Evolutionary conservation across 2,329 filamentous ascomycete genomes (phyloP).

Genomic region (Eutypa lata): DNA sequence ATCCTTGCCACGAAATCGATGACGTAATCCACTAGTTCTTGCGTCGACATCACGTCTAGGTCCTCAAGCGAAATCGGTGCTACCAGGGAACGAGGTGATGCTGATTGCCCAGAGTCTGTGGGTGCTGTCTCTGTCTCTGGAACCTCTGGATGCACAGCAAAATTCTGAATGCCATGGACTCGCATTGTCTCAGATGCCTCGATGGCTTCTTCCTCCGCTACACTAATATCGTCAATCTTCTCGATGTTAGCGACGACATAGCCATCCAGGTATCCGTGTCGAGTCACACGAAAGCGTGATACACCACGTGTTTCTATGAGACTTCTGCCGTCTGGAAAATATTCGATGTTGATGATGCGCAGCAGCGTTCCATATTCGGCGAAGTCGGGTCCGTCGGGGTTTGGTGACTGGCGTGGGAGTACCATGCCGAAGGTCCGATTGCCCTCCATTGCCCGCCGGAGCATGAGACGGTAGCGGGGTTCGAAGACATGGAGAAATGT

Average conservation of each 20-base stretch:
- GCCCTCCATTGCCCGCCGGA: constrained; percentile 71
- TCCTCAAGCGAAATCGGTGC: constrained; percentile 22
- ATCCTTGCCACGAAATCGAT: constrained; percentile 68
- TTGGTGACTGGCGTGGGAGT: constrained; percentile 57
- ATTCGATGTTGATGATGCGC: constrained; percentile 69
- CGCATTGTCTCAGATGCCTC: constrained; percentile 65
- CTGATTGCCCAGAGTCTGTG: constrained; percentile 7
- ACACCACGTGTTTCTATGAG: constrained; percentile 75
- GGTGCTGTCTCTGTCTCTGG: not conserved
- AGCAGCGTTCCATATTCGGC: constrained; percentile 75
- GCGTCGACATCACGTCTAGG: constrained; percentile 63
- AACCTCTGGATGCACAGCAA: constrained; percentile 20
- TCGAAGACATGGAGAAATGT: constrained; percentile 92
- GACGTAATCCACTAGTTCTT: constrained; percentile 63
- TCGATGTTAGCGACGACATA: constrained; percentile 76
- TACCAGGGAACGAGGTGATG: constrained; percentile 12
- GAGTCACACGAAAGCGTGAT: constrained; percentile 71
- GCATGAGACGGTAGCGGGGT: constrained; percentile 87
- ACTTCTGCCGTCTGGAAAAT: constrained; percentile 76
- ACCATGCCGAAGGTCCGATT: constrained; percentile 84
- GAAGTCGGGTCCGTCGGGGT: constrained; percentile 42
- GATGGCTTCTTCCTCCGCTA: constrained; percentile 74
- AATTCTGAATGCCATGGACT: constrained; percentile 13
- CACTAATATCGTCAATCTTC: constrained; percentile 74
- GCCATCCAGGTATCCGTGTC: constrained; percentile 66